Evolutionary conservation across 2,329 filamentous ascomycete genomes (phyloP).

Genomic region (Sclerotinia nivalis): DNA sequence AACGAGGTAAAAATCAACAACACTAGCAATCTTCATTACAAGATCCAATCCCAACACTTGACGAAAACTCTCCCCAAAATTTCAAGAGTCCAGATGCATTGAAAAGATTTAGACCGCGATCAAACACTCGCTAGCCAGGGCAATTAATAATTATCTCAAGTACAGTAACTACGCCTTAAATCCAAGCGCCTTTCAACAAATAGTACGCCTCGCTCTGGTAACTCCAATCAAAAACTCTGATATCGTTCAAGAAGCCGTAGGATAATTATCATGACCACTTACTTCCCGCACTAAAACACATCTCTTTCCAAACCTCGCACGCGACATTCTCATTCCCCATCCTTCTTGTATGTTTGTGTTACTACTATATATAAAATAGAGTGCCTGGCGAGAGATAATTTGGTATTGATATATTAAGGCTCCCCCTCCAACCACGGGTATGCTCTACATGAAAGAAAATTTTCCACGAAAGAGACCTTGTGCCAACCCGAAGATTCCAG

Average conservation of each 20-base stretch:
- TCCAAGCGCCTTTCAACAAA: background rate
- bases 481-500: background rate
- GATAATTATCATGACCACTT: background rate
- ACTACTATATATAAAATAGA: background rate
- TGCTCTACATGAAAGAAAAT: background rate
- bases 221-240: background rate
- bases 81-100: too few relatives aligned
- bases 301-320: background rate
- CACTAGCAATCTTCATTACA: too few relatives aligned
- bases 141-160: background rate
- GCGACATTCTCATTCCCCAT: too few relatives aligned
- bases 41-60: background rate
- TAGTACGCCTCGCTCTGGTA: background rate
- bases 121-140: background rate
- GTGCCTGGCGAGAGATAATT: background rate
- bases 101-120: background rate
- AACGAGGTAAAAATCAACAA: too few relatives aligned
- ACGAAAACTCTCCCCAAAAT: background rate
- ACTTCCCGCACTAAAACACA: background rate
- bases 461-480: background rate
- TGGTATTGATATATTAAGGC: background rate
- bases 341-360: background rate
- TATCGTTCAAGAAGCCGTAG: background rate
- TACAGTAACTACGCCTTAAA: background rate
- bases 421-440: too few relatives aligned